Evolutionary conservation across 2,329 filamentous ascomycete genomes (phyloP).

Genomic region (Gremmenia infestans): DNA sequence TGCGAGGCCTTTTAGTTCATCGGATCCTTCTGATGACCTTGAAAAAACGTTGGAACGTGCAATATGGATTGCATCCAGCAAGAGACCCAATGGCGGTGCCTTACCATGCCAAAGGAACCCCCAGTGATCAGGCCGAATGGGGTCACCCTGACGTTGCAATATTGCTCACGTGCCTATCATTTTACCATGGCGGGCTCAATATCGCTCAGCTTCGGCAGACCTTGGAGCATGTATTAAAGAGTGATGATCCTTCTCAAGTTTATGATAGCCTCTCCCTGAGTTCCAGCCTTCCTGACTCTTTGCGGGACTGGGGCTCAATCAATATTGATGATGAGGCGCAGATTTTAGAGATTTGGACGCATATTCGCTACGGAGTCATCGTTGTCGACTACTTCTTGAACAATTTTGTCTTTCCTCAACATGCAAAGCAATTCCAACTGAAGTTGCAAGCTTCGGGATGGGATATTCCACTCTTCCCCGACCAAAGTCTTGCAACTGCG

Average conservation of each 20-base stretch:
- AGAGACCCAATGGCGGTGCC: slow-evolving; percentile 62
- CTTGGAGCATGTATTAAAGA: slow-evolving; percentile 49
- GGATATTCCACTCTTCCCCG: slow-evolving; percentile 53
- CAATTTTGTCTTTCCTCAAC: slow-evolving; percentile 58
- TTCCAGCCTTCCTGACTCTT: slow-evolving; percentile 39
- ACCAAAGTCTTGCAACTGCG: background rate
- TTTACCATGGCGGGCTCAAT: slow-evolving; percentile 59
- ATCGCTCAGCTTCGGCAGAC: slow-evolving; percentile 43
- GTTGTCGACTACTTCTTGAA: slow-evolving; percentile 58
- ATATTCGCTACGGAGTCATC: slow-evolving; percentile 43
- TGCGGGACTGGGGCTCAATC: slow-evolving; percentile 51
- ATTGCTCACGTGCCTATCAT: slow-evolving; percentile 58
- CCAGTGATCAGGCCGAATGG: slow-evolving; percentile 58
- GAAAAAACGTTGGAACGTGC: slow-evolving; percentile 54
- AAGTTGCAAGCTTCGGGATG: slow-evolving; percentile 64
- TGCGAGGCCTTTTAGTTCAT: slow-evolving; percentile 59
- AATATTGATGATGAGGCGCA: slow-evolving; percentile 54
- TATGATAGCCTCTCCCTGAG: slow-evolving; percentile 48
- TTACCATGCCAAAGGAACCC: slow-evolving; percentile 60
- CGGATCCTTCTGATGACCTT: slow-evolving; percentile 47
- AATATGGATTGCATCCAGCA: slow-evolving; percentile 53
- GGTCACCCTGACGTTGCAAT: slow-evolving; percentile 65
- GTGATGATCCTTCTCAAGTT: slow-evolving; percentile 46
- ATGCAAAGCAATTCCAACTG: slow-evolving; percentile 58
- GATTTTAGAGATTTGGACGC: slow-evolving; percentile 44